phyloP scores from a whole-genome alignment of 495 filamentous ascomycete species.

The Podospora pseudopauciseta region DNA sequence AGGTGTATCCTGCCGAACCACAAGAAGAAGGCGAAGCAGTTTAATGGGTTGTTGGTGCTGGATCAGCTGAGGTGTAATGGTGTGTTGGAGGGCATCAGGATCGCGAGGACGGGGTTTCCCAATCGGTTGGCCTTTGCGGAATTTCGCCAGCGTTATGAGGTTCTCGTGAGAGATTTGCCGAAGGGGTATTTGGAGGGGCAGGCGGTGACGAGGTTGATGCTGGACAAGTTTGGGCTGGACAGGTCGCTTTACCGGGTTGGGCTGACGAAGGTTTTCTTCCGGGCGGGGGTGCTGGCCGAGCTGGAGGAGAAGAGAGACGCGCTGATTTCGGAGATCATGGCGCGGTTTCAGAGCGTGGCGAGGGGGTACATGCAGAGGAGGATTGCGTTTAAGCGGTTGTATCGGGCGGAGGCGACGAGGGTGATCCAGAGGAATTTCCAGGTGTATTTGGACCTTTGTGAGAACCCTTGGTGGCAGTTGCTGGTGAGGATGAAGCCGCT shows the following conservation, averaged over 20 bases:
- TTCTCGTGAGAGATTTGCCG: conserved; percentile 86
- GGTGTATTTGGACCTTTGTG: conserved; percentile 79
- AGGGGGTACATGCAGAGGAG: conserved; percentile 85
- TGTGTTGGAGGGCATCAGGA: conserved; percentile 96
- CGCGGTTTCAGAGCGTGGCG: conserved; percentile 87
- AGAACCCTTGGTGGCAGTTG: conserved; percentile 95
- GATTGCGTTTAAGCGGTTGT: conserved; percentile 85
- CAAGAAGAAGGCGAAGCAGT: conserved; percentile 93
- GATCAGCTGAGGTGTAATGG: conserved; percentile 98
- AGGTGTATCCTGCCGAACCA: conserved; percentile 98
- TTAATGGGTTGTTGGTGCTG: conserved; percentile 81
- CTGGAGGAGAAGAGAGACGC: conserved; percentile 92
- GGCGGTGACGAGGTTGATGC: conserved; percentile 75
- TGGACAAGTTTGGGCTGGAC: conserved; percentile 85
- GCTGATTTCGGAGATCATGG: conserved; percentile 87
- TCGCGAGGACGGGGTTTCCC: conserved; percentile 96
- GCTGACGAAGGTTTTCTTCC: conserved; percentile 96
- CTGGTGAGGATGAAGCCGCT: conserved; percentile 95
- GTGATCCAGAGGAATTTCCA: conserved; percentile 94
- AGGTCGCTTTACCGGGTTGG: conserved; percentile 85
- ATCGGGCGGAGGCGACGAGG: conserved; percentile 87
- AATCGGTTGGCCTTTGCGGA: conserved; percentile 90
- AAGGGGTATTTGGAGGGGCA: conserved; percentile 91
- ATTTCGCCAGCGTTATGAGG: conserved; percentile 94
- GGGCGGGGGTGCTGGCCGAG: conserved; percentile 92